Base-by-base conservation (phyloP, 257 asterid species). In the Solanum sitiens region DNA sequence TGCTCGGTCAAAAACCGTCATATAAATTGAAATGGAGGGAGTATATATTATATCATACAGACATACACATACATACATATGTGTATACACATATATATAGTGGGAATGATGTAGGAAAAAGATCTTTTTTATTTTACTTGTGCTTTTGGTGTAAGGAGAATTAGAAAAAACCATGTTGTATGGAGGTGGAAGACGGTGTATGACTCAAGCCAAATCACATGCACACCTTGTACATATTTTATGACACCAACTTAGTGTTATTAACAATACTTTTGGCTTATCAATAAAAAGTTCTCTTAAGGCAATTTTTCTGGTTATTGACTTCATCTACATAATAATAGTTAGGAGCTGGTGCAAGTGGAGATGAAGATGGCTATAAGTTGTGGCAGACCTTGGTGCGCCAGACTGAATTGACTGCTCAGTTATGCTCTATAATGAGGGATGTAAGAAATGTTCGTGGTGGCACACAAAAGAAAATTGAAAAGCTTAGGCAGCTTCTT, bases 341-440 rank as follows among this genome's bases (percentile, higher is more conserved):
- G 99, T 88, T 97, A 86, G 96, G 95, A 35, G 91, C 95, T 27
- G 87, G 94, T 79, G 53, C 92, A 67, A 92, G 87, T 92, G 96
- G 94, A 87, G 95, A 92, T 77, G 98, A 94, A 89, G 98, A 97
- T 87, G 98, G 98, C 89, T 90, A 89, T 89, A 95, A 95, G 96
- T 92, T 95, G 87, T 97, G 99, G 99, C 98, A 95, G 89, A 97
- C 98, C 93, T 93, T 97, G 93, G 97, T 95, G 91, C 98, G 97
- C 21, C 98, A 97, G 92, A 97, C 98, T 6, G 98, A 97, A 90
- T 90, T 97, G 94, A 95, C 98, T 70, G 99, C 98, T 11, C 98
- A 95, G 76, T 89, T 97, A 92, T 97, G 99, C 91, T 95, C 98
- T 23, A 95, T 97, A 90, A 97, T 90, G 98, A 95, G 96, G 87